phyloP scores from a whole-genome alignment of 2,329 filamentous ascomycete genomes.

The Colletotrichum karsti region DNA sequence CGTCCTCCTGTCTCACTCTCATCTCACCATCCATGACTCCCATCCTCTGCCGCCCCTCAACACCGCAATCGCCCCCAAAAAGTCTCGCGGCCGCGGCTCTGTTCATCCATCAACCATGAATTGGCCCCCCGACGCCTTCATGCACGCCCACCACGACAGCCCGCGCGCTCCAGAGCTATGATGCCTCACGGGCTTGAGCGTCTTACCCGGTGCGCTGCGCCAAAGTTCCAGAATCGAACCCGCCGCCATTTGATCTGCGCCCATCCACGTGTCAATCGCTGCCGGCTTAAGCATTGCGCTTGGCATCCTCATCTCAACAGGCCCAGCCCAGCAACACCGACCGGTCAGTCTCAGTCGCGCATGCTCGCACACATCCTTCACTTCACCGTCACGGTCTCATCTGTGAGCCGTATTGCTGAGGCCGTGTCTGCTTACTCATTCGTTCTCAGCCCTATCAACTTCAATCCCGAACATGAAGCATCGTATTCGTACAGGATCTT shows the following conservation, averaged over 20 bases:
- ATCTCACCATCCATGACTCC: slow-evolving; percentile 4
- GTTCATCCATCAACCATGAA: slow-evolving; percentile 8
- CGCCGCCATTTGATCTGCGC: background rate
- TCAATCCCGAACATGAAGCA: too few species aligned
- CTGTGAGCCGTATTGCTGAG: background rate
- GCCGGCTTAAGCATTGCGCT: background rate
- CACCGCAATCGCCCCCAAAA: background rate
- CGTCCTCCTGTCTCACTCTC: slow-evolving; percentile 6
- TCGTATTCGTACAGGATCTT: too few species aligned
- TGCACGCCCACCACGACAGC: background rate
- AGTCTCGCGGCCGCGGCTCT: background rate
- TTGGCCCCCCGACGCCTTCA: slow-evolving; percentile 4
- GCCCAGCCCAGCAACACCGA: background rate
- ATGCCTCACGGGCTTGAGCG: slow-evolving; percentile 8
- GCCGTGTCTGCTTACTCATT: background rate
- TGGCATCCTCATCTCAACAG: background rate
- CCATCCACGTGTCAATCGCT: slow-evolving; percentile 20
- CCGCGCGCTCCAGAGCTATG: slow-evolving; percentile 9
- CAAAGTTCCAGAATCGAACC: slow-evolving; percentile 10
- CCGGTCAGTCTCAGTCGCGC: background rate
- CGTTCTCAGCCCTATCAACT: background rate
- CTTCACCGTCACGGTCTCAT: too few species aligned
- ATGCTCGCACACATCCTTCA: background rate
- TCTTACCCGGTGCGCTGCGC: background rate
- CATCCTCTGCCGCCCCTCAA: background rate